phyloP scores from a whole-genome alignment of 2,329 filamentous ascomycete species.

The Phialophora verrucosa region DNA sequence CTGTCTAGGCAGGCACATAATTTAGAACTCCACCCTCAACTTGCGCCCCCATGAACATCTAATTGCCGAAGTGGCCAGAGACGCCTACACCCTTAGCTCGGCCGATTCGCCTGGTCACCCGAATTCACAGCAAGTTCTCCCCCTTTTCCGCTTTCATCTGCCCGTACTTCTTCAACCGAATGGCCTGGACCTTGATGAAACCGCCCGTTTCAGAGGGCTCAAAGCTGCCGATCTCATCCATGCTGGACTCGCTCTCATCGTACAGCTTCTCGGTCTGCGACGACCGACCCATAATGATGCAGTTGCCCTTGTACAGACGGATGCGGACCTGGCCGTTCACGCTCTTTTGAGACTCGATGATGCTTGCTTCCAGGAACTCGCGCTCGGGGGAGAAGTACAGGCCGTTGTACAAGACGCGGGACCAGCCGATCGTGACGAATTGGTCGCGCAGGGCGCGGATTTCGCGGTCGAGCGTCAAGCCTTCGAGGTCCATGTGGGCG shows the following conservation, averaged over 20 bases:
- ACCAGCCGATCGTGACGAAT: constrained; percentile 69
- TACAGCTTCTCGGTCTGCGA: constrained; percentile 73
- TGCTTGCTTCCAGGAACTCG: constrained; percentile 71
- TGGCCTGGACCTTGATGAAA: constrained; percentile 57
- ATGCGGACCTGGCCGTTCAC: constrained; percentile 68
- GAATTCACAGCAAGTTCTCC: constrained; percentile 1
- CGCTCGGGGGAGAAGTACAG: constrained; percentile 72
- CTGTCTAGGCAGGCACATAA: neutral
- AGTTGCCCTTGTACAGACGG: constrained; percentile 69
- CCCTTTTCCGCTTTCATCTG: constrained; percentile 45
- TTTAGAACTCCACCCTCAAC: neutral
- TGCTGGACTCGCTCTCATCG: constrained; percentile 67
- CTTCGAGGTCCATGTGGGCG: constrained; percentile 68
- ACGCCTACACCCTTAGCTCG: neutral
- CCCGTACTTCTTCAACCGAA: constrained; percentile 54
- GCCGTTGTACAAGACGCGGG: constrained; percentile 40
- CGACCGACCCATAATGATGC: constrained; percentile 64
- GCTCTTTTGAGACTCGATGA: constrained; percentile 64
- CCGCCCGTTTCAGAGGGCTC: constrained; percentile 69
- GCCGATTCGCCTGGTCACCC: neutral
- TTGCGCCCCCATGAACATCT: neutral
- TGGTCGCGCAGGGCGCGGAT: constrained; percentile 73
- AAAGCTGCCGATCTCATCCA: constrained; percentile 75
- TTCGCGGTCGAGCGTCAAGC: constrained; percentile 71
- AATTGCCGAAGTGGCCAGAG: neutral